Percentiles rank a stretch among this genome's conserved stretches.
These are phyloP conservation scores for Claviceps sp. DNA, from an alignment of 2,329 filamentous ascomycete genomes.

Conservation along the genomic window DNA sequence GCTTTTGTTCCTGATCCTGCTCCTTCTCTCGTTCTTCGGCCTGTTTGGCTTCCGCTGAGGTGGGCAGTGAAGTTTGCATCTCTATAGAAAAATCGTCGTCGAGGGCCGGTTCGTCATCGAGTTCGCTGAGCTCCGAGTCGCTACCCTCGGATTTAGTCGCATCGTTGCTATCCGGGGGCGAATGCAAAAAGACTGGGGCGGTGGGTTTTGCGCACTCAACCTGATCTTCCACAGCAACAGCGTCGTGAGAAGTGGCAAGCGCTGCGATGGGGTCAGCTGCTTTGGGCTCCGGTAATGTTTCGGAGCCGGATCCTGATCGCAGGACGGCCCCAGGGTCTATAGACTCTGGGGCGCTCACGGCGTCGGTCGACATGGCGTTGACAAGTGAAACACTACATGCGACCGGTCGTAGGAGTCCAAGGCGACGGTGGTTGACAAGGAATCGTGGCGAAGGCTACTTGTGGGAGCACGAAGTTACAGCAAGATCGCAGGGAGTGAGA, in stretches of 20 bases:
- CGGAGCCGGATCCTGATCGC: conserved; percentile 15
- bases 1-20: background rate
- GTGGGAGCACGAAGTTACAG: conserved; percentile 4
- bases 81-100: conserved; percentile 17
- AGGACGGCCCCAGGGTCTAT: conserved; percentile 7
- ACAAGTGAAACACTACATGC: conserved; percentile 23
- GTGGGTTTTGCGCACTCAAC: conserved; percentile 22
- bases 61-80: conserved; percentile 13
- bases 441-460: background rate
- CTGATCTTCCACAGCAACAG: conserved; percentile 14
- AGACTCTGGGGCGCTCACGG: conserved; percentile 34
- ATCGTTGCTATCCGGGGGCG: conserved; percentile 51
- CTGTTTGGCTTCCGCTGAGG: conserved; percentile 11
- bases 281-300: conserved; percentile 4
- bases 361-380: conserved; percentile 41
- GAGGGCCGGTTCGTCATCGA: conserved; percentile 40
- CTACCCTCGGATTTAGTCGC: conserved; percentile 44
- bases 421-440: background rate
- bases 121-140: conserved; percentile 54
- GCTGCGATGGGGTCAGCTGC: conserved; percentile 8
- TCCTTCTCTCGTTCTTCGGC: conserved; percentile 1
- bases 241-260: conserved; percentile 12
- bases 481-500: conserved; percentile 3
- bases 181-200: conserved; percentile 39
- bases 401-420: conserved; percentile 19